Evolutionary conservation across 1,284 basidiomycete genomes (phyloP).

Genomic region (Ustilago tritici): DNA sequence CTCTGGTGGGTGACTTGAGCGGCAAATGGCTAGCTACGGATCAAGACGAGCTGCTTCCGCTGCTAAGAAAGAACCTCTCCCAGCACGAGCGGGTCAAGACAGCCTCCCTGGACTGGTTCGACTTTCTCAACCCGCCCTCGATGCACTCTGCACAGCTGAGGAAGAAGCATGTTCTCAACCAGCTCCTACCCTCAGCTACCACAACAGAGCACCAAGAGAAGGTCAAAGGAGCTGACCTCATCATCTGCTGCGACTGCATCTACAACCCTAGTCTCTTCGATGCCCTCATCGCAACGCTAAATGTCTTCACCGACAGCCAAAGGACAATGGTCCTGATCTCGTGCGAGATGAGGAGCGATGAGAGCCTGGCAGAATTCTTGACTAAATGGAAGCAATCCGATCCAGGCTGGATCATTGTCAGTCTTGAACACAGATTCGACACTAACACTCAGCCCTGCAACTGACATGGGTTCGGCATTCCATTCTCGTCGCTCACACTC

Average conservation of each 20-base stretch:
- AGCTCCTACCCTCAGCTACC: conserved; percentile 6
- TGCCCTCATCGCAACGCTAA: conserved; percentile 56
- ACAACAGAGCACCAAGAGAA: background rate
- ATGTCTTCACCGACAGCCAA: conserved; percentile 39
- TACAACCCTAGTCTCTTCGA: conserved; percentile 63
- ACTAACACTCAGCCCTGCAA: background rate
- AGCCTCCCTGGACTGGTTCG: conserved; percentile 47
- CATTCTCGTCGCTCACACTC: background rate
- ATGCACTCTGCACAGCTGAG: conserved; percentile 22
- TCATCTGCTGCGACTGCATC: conserved; percentile 62
- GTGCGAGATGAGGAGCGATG: conserved; percentile 58
- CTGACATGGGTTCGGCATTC: background rate
- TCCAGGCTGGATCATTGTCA: conserved; percentile 33
- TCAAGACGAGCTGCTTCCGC: conserved; percentile 48
- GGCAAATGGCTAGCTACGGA: conserved; percentile 63
- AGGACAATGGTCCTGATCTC: conserved; percentile 55
- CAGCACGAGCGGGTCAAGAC: conserved; percentile 1
- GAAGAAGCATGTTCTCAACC: conserved; percentile 28
- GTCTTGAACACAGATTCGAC: conserved; percentile 41
- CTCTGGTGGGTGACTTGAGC: conserved; percentile 28
- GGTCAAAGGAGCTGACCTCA: conserved; percentile 48
- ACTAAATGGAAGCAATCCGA: conserved; percentile 40
- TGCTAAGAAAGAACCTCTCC: conserved; percentile 55
- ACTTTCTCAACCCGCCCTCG: conserved; percentile 38
- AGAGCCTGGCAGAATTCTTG: conserved; percentile 52